Base-by-base conservation (phyloP, 768 basidiomycete species). In the Russula brevipes region DNA sequence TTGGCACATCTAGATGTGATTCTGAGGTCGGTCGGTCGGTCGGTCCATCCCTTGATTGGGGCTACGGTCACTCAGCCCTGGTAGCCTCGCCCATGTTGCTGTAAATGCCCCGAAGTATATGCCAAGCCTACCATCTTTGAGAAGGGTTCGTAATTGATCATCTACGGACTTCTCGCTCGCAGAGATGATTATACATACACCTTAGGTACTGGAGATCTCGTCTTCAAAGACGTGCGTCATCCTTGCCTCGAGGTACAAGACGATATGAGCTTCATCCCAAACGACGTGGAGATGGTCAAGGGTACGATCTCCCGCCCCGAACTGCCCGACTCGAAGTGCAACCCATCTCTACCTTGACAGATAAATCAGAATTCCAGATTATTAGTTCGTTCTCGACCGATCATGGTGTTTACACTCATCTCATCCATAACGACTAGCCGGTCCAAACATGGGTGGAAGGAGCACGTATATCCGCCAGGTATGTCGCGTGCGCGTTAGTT, bases 361-460 rank as follows among this genome's bases (percentile, higher is more conserved):
- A 82, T 58, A 79, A 86, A 64, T 93, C 91, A 68, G 96, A 98
- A 73, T 95, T 99, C 75, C 88, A 92, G 65, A 95, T 98, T 59
- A 95, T 98, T 68, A 98, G 89, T 90, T 69, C 64, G 85, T 66
- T 3, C 39, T n/a, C n/a, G n/a, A n/a, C 17, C 57, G 4, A 41
- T 4, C 42, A 36, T 44, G 45, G 47, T 46, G 12, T 41, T 31
- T 36, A 44, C 54, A 5, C 44, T 53, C 54, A 12, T 57, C 47
- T 53, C 54, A 53, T 49, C 30, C 33, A 24, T 39, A 42, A 41
- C 30, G 5, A 61, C 30, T 46, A 91, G 90, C 96, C 24, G 97
- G 97, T 5, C 97, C 97, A 0, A 99, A 99, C 74, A 98, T 98
- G 91, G 97, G 97, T 57, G 97, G 97, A 63, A 99, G 98, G 75